These are phyloP conservation scores for Annulohypoxylon maeteangense DNA, from an alignment of 495 filamentous ascomycete species.

Conservation along the genomic window DNA sequence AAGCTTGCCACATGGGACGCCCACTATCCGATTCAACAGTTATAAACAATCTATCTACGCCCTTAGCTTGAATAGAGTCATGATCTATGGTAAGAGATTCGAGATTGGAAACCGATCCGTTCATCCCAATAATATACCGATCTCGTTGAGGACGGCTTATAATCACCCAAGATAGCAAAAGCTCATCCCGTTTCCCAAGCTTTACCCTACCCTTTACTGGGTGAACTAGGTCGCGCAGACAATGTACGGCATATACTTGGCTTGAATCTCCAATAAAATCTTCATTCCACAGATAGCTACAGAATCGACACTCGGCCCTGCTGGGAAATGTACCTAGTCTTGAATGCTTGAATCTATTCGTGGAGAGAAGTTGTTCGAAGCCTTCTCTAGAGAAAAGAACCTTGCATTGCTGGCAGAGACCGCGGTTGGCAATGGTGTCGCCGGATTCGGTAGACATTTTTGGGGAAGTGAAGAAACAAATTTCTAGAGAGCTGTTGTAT, in stretches of 20 bases:
- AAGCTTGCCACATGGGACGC: constrained; percentile 16
- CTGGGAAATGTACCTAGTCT: constrained; percentile 11
- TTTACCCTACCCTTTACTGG: constrained; percentile 1
- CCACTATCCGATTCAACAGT: constrained; percentile 12
- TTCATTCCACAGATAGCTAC: constrained; percentile 22
- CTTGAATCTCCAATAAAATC: constrained; percentile 13
- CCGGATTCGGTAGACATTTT: not conserved
- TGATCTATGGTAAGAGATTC: constrained; percentile 11
- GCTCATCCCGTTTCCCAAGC: not conserved
- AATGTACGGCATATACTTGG: not conserved
- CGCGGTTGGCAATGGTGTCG: not conserved
- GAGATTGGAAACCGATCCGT: not conserved
- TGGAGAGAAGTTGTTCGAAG: constrained; percentile 3
- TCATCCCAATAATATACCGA: constrained; percentile 1
- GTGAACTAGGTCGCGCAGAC: constrained; percentile 20
- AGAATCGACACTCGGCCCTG: constrained; percentile 13
- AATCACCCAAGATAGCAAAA: constrained; percentile 11
- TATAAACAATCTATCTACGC: constrained; percentile 15
- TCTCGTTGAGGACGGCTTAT: constrained; percentile 11
- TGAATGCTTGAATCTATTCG: constrained; percentile 23
- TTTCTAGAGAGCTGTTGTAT: not conserved
- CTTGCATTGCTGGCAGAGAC: constrained; percentile 9
- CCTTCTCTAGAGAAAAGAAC: constrained; percentile 18
- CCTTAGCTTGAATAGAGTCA: not conserved
- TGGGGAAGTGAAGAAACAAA: not conserved